Base-by-base conservation (phyloP, 2,329 filamentous ascomycete species). In the Chaetomiaceae sp. region DNA sequence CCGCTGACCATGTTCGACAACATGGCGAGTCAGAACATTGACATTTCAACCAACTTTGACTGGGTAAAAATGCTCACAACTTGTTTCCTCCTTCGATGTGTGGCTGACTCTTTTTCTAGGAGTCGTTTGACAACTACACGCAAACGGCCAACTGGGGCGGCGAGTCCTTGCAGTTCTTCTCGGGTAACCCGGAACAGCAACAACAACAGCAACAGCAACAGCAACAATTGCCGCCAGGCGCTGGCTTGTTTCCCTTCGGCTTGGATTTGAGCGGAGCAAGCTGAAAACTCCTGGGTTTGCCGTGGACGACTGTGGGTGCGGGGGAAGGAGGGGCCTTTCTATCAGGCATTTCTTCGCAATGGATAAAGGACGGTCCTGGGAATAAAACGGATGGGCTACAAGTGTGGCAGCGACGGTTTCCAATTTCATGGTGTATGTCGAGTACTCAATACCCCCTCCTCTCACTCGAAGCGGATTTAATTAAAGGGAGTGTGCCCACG, bases 101-200 rank as follows among this genome's bases (percentile, higher is more conserved):
- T 6, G n/a, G 51, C 67, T 74, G 19, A 58, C 50, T 9, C 36
- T 31, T 8, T 27, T 5, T 44, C 33, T 48, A 83, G 80, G 75
- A 76, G 39, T 75, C 77, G 12, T 77, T 83, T 44, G 80, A 83
- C 55, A 81, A 75, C 47, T 83, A 78, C 56, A 74, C 80, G 0
- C 80, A 83, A 48, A 75, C 67, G n/a, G 73, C 77, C 14, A 75
- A 73, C 38, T 82, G 78, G 72, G 76, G 73, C 3, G 78, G 81
- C 29, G 75, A 77, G 53, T 72, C 73, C 15, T 79, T 81, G 59
- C 74, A 77, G 49, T 74, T 81, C 56, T 81, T 80, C 57, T 67
- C 58, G 74, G 73, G 62, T 12, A 61, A 57, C 12, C 19, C 54
- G 1, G 61, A 62, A 12, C 48, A 27, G 9, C 25, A 51, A 34